These are phyloP conservation scores for Bipolaris gigantea DNA, from an alignment of 2,329 filamentous ascomycete genomes.

Conservation along the genomic window DNA sequence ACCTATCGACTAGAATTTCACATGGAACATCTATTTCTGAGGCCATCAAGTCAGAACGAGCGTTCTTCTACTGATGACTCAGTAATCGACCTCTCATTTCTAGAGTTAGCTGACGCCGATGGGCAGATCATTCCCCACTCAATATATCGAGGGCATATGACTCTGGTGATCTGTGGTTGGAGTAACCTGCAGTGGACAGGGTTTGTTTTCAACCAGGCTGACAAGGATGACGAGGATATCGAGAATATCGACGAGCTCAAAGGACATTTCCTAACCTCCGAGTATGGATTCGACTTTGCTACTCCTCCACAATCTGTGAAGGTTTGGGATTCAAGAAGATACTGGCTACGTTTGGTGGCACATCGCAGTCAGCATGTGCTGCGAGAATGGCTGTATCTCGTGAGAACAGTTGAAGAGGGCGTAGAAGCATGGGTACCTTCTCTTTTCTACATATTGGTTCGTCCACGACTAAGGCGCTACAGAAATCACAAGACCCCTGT, in stretches of 20 bases:
- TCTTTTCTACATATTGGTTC: too few species aligned
- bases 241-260: not conserved
- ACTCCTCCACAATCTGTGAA: not conserved
- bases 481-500: slow-evolving; percentile 1
- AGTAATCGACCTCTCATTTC: not conserved
- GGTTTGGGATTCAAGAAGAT: slow-evolving; percentile 13
- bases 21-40: slow-evolving; percentile 2
- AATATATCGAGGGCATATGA: slow-evolving; percentile 3
- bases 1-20: slow-evolving; percentile 5
- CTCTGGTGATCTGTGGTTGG: slow-evolving; percentile 10
- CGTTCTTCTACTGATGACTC: not conserved
- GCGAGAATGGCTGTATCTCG: slow-evolving; percentile 6
- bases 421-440: slow-evolving; percentile 6
- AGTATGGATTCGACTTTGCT: not conserved
- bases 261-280: not conserved
- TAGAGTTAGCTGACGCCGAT: not conserved
- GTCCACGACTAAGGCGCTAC: not conserved
- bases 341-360: slow-evolving; percentile 9
- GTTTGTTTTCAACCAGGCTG: slow-evolving; percentile 4
- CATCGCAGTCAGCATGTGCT: slow-evolving; percentile 2
- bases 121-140: not conserved
- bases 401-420: slow-evolving; percentile 8
- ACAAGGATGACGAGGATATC: not conserved
- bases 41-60: not conserved
- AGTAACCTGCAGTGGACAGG: slow-evolving; percentile 6